Conservation (phyloP, 2,329 filamentous ascomycete genomes). For the Penicillium decumbens region DNA sequence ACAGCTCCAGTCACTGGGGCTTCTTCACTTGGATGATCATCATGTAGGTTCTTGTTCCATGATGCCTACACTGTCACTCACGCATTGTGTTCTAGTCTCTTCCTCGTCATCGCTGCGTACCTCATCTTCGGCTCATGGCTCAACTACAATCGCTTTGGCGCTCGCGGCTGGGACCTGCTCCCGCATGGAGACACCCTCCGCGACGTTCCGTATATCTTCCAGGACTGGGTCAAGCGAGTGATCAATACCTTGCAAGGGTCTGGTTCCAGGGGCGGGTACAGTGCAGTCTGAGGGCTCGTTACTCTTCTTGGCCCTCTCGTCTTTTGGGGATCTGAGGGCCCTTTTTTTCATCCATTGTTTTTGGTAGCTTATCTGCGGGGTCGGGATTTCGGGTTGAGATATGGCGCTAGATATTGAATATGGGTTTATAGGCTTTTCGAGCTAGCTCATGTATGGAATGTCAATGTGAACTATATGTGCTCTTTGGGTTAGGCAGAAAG, state of each 20-base stretch:
- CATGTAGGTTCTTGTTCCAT: conserved; percentile 59
- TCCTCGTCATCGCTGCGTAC: conserved; percentile 80
- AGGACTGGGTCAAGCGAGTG: conserved; percentile 78
- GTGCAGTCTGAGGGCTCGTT: conserved; percentile 62
- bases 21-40: conserved; percentile 98
- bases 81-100: conserved; percentile 55
- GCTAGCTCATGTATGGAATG: neutral
- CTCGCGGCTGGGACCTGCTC: conserved; percentile 88
- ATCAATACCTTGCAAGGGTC: conserved; percentile 79
- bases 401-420: conserved; percentile 1
- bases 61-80: neutral
- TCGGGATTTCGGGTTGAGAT: neutral
- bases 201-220: conserved; percentile 85
- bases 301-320: neutral
- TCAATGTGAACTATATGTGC: neutral
- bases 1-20: conserved; percentile 64
- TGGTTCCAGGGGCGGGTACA: conserved; percentile 85
- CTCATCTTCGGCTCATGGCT: conserved; percentile 98
- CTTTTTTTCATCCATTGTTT: neutral
- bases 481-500: neutral
- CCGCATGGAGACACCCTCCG: conserved; percentile 89
- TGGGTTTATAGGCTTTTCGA: neutral
- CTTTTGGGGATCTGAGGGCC: neutral
- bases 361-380: conserved; percentile 1
- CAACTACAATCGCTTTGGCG: conserved; percentile 96